phyloP scores from a whole-genome alignment of 129 eudicot species.

The Artemisia annua region DNA sequence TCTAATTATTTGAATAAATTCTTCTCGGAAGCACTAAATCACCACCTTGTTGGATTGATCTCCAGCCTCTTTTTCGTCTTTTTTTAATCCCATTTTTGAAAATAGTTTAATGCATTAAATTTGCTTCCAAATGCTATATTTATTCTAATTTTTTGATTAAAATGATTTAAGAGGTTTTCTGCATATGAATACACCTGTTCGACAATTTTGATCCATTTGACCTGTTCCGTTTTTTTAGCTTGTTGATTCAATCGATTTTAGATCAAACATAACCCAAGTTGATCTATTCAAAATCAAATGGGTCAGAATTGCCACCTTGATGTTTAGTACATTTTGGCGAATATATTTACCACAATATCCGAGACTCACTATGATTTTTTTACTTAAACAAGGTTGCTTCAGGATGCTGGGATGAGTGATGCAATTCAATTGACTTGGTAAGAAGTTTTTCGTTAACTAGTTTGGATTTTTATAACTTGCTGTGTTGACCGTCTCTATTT shows the following conservation, averaged over 20 bases:
- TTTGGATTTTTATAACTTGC: constrained; percentile 11
- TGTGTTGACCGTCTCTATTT: neutral
- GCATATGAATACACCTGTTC: too few species aligned
- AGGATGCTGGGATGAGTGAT: constrained; percentile 94
- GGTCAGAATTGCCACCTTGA: neutral
- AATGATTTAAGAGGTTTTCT: neutral
- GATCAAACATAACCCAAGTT: neutral
- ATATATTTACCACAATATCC: neutral
- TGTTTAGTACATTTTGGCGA: neutral
- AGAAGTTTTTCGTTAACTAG: constrained; percentile 17
- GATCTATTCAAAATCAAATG: neutral
- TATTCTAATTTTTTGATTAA: neutral
- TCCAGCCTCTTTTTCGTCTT: too few species aligned
- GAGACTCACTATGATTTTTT: constrained; percentile 6
- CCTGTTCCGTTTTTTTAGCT: too few species aligned
- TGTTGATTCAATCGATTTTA: too few species aligned
- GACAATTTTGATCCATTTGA: neutral
- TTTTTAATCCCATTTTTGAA: too few species aligned
- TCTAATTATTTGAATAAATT: too few species aligned
- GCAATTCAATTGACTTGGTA: constrained; percentile 85
- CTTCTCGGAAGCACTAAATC: too few species aligned
- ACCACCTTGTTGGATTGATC: too few species aligned
- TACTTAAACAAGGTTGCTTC: constrained; percentile 60
- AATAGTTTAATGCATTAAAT: too few species aligned
- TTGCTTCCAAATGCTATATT: too few species aligned